Percentiles rank a stretch among this genome's conserved stretches.
Evolutionary conservation across 441 rosid species (phyloP).

Genomic region (Gossypium schwendimanii): DNA sequence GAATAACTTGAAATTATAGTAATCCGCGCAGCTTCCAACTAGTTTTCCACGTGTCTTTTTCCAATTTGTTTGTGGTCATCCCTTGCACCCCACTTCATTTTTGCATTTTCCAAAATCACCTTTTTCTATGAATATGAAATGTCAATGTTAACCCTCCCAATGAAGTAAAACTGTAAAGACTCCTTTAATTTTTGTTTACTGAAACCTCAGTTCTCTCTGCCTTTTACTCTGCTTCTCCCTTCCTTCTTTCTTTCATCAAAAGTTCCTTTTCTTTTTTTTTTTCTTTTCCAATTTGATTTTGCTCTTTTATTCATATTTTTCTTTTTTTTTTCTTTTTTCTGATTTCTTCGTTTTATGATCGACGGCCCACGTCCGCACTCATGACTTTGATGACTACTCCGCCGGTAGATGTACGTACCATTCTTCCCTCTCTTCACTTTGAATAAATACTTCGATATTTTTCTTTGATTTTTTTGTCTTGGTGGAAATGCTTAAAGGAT

Average conservation of each 20-base stretch:
- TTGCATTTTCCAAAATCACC: not conserved
- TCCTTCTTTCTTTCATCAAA: not conserved
- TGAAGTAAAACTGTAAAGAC: not conserved
- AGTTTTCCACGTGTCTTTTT: not conserved
- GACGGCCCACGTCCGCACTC: conserved; percentile 21
- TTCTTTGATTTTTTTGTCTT: not conserved
- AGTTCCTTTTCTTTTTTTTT: not conserved
- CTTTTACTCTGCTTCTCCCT: not conserved
- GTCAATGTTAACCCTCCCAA: not conserved
- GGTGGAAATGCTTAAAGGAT: not conserved
- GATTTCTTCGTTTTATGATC: conserved; percentile 33
- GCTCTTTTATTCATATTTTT: not conserved
- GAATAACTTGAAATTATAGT: too few species aligned
- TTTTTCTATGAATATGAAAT: not conserved
- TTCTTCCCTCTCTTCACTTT: conserved; percentile 8
- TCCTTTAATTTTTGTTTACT: not conserved
- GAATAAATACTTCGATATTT: conserved; percentile 7
- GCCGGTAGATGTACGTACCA: conserved; percentile 61
- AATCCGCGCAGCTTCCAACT: not conserved
- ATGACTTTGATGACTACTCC: conserved; percentile 89
- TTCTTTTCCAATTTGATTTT: conserved; percentile 10
- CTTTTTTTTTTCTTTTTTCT: not conserved
- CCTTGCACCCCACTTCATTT: not conserved
- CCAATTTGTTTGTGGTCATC: not conserved
- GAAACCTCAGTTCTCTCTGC: not conserved